Evolutionary conservation across 2,329 filamentous ascomycete genomes (phyloP), one percentile per base, ranked within the genome.

Genomic region (Cercospora sojina): DNA sequence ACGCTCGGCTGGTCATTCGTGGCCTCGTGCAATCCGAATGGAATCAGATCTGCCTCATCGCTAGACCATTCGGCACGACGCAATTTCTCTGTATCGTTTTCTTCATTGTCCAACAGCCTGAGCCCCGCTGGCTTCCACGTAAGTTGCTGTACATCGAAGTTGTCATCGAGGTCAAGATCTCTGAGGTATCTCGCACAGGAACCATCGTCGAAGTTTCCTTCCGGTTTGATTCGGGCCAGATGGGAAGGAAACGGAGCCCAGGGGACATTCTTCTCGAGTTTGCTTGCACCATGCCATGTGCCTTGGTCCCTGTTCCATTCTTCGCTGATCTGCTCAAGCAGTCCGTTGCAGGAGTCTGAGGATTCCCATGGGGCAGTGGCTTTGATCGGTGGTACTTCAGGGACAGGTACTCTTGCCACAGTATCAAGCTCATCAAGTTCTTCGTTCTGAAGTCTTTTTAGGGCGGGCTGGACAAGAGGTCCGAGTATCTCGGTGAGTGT

Each of bases 101-200:
- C 78, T 4, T 77, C 63, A 5, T 70, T 66, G 18, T 80, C 78
- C 3, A 86, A 72, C 16, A 85, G 76, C 18, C 79, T 77, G n/a
- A 86, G 71, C 0, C 82, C 81, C 3, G 80, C 77, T 1, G 76
- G 78, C 70, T 85, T 86, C 81, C 83, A 85, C 3, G 81, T 77
- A 25, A 83, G 71, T 3, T 73, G 72, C 5, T 78, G 76, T 32
- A 81, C 80, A 31, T 80, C 78, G 2, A 81, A 73, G 3, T 79
- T 73, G 6, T 77, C 75, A 0, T 74, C 70, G 4, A 75, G 59
- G 3, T 67, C 72, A 0, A 82, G 41, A 20, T 77, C 76, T 8
- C 68, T 68, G 7, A 84, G 71, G 32, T 79, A 74, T 32, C 78
- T 71, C 27, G 70, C 73, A 5, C 80, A 63, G 0, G 77, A 75